phyloP scores from a whole-genome alignment of 2,329 filamentous ascomycete genomes.

The Leptographium flavum region DNA sequence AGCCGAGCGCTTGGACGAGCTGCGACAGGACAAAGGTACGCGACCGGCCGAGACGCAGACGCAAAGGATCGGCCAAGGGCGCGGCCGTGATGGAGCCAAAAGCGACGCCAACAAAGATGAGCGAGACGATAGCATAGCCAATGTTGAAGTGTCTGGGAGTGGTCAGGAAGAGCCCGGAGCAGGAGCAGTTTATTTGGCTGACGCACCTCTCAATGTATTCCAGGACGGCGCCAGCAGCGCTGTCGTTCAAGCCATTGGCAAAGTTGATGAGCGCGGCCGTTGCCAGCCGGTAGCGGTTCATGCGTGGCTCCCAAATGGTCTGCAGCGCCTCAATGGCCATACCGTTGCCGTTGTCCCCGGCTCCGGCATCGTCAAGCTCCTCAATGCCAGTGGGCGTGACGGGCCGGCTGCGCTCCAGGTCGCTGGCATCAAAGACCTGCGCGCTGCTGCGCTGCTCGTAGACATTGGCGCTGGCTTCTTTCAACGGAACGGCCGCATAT shows the following conservation, averaged over 20 bases:
- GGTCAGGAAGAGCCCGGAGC: too few relatives aligned
- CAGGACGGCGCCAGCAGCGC: slow-evolving; percentile 62
- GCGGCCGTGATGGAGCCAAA: slow-evolving; percentile 63
- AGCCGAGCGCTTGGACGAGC: slow-evolving; percentile 42
- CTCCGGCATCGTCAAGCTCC: slow-evolving; percentile 4
- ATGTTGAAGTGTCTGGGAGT: slow-evolving; percentile 54
- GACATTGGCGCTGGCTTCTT: slow-evolving; percentile 8
- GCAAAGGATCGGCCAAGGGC: slow-evolving; percentile 50
- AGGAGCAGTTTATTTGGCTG: too few relatives aligned
- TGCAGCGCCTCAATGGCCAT: slow-evolving; percentile 29
- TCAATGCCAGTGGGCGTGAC: slow-evolving; percentile 22
- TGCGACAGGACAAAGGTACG: slow-evolving; percentile 47
- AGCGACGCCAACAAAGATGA: slow-evolving; percentile 71
- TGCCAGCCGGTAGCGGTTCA: slow-evolving; percentile 57
- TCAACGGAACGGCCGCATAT: slow-evolving; percentile 23
- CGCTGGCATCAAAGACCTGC: slow-evolving; percentile 10
- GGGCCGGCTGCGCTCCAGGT: slow-evolving; percentile 41
- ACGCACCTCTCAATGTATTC: slow-evolving; percentile 60
- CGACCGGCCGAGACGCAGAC: slow-evolving; percentile 48
- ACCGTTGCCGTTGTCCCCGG: neutral
- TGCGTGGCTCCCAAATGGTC: slow-evolving; percentile 44
- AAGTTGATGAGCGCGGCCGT: slow-evolving; percentile 52
- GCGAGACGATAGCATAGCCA: slow-evolving; percentile 63
- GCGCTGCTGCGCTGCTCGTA: neutral
- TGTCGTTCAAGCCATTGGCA: slow-evolving; percentile 59